Conservation (phyloP, 352 stramenopile species). For the Phytophthora tentaculata region DNA sequence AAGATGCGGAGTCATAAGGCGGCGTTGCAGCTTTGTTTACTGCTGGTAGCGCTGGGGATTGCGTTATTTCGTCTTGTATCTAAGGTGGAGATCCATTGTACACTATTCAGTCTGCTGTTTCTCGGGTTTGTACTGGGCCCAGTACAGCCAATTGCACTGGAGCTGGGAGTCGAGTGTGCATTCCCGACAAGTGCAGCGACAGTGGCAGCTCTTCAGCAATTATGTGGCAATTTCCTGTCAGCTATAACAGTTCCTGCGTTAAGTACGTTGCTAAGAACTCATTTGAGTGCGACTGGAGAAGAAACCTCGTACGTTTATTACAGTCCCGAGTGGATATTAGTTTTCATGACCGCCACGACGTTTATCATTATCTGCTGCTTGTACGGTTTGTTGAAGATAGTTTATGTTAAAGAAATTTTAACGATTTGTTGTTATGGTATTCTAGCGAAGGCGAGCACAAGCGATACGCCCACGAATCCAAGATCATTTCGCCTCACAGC, state of each 20-base stretch:
- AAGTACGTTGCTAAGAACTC: neutral
- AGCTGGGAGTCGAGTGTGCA: neutral
- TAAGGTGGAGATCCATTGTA: neutral
- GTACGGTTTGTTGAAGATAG: neutral
- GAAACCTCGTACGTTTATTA: neutral
- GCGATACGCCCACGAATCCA: constrained; percentile 47
- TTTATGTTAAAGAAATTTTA: neutral
- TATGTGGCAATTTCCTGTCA: neutral
- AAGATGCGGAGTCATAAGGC: neutral
- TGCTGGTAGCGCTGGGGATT: neutral
- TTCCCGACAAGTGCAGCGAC: neutral
- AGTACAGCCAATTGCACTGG: neutral
- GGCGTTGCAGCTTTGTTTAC: neutral
- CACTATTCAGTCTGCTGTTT: neutral
- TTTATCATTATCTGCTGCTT: neutral
- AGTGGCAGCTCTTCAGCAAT: neutral
- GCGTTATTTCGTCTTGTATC: neutral
- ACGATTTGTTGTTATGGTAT: neutral
- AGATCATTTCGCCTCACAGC: constrained; percentile 3
- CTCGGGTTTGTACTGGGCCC: neutral
- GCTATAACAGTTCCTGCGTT: neutral
- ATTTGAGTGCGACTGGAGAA: neutral
- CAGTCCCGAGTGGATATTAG: neutral
- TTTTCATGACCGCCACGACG: neutral
- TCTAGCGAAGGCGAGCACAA: constrained; percentile 29